Conservation (phyloP, 2,329 filamentous ascomycete species). For the Claviceps maximensis region DNA sequence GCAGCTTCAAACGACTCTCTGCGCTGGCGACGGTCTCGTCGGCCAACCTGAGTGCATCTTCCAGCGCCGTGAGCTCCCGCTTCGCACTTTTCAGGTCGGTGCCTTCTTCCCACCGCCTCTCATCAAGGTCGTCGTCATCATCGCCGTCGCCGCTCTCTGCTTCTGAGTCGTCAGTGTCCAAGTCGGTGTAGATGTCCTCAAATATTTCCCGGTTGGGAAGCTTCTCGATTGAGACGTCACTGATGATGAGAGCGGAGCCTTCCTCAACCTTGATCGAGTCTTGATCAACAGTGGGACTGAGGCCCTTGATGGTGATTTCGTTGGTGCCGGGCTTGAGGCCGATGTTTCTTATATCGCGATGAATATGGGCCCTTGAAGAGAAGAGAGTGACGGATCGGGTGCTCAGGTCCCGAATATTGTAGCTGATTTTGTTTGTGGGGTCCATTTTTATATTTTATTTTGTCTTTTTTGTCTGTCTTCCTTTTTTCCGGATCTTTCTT, state of each 20-base stretch:
- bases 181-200: slow-evolving; percentile 35
- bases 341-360: slow-evolving; percentile 45
- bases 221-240: slow-evolving; percentile 45
- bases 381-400: slow-evolving; percentile 53
- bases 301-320: slow-evolving; percentile 41
- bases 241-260: slow-evolving; percentile 40
- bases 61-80: slow-evolving; percentile 15
- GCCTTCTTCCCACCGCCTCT: slow-evolving; percentile 9
- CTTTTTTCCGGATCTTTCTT: too few species aligned
- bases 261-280: slow-evolving; percentile 50
- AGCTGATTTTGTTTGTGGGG: slow-evolving; percentile 30
- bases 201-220: slow-evolving; percentile 38
- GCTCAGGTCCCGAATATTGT: slow-evolving; percentile 40
- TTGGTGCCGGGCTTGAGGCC: slow-evolving; percentile 36
- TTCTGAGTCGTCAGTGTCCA: slow-evolving; percentile 12
- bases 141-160: not conserved
- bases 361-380: slow-evolving; percentile 45
- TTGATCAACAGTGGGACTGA: slow-evolving; percentile 42
- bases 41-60: slow-evolving; percentile 9
- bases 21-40: not conserved
- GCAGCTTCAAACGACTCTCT: slow-evolving; percentile 24
- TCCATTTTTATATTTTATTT: slow-evolving; percentile 21
- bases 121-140: slow-evolving; percentile 15
- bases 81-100: slow-evolving; percentile 12
- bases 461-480: not conserved